These are phyloP conservation scores for Lactuca saligna DNA, from an alignment of 129 eudicot genomes.

Conservation along the genomic window DNA sequence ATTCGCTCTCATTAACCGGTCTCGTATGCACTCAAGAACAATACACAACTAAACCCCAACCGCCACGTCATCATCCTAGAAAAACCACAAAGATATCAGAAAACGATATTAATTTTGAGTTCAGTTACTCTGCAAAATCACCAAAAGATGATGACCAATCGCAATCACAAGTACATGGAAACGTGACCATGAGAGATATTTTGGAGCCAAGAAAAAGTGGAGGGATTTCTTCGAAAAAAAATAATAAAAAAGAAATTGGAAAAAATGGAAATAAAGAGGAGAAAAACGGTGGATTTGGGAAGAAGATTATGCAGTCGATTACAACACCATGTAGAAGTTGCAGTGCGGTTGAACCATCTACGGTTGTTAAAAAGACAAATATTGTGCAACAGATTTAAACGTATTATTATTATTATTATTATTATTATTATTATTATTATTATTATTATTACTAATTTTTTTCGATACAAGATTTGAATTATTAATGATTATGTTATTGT, in stretches of 20 bases:
- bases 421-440: not conserved
- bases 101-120: slow-evolving; percentile 30
- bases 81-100: slow-evolving; percentile 29
- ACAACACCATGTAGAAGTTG: slow-evolving; percentile 38
- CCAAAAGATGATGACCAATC: not conserved
- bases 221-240: not conserved
- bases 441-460: not conserved
- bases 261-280: slow-evolving; percentile 1
- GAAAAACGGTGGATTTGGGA: slow-evolving; percentile 28
- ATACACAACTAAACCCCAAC: not conserved
- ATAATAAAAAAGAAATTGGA: slow-evolving; percentile 2
- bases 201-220: slow-evolving; percentile 24
- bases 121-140: slow-evolving; percentile 32
- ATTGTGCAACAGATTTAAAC: slow-evolving; percentile 3
- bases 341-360: slow-evolving; percentile 35
- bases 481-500: slow-evolving; percentile 15
- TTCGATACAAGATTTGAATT: not conserved
- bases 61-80: not conserved
- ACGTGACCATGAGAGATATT: slow-evolving; percentile 33
- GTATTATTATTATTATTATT: not conserved
- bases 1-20: slow-evolving; percentile 33
- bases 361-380: slow-evolving; percentile 6
- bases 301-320: slow-evolving; percentile 31
- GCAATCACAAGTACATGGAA: slow-evolving; percentile 14
- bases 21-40: slow-evolving; percentile 33